Conservation (phyloP, 768 basidiomycete species). For the Naganishia vishniacii region DNA sequence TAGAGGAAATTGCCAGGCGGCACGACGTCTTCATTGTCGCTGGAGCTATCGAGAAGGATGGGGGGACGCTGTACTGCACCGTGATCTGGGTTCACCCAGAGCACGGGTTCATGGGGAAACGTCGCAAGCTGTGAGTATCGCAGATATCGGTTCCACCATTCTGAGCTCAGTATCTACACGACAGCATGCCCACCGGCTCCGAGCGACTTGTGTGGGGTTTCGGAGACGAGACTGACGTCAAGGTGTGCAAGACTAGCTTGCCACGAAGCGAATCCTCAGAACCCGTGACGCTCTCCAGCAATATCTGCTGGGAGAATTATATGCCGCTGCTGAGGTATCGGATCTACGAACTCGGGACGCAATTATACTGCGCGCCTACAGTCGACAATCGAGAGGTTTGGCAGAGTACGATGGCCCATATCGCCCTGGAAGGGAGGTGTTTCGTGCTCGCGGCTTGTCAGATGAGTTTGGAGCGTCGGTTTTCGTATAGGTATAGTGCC, state of each 20-base stretch:
- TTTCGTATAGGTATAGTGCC: neutral
- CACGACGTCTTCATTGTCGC: slow-evolving; percentile 58
- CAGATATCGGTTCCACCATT: neutral
- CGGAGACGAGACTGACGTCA: slow-evolving; percentile 52
- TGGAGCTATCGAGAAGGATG: slow-evolving; percentile 59
- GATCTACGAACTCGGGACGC: slow-evolving; percentile 59
- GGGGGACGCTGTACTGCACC: slow-evolving; percentile 62
- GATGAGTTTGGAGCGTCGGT: slow-evolving; percentile 7
- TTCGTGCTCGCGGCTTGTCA: slow-evolving; percentile 57
- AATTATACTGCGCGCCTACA: slow-evolving; percentile 64
- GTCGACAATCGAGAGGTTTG: slow-evolving; percentile 60
- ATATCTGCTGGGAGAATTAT: slow-evolving; percentile 63
- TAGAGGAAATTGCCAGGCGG: slow-evolving; percentile 55
- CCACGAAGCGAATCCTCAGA: slow-evolving; percentile 54
- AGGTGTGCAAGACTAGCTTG: slow-evolving; percentile 34
- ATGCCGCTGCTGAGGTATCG: slow-evolving; percentile 62
- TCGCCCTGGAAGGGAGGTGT: slow-evolving; percentile 65
- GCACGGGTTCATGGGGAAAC: slow-evolving; percentile 58
- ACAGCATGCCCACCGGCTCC: slow-evolving; percentile 56
- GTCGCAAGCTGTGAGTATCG: slow-evolving; percentile 53
- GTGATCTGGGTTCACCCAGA: slow-evolving; percentile 57
- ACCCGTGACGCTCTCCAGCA: slow-evolving; percentile 55
- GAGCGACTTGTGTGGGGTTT: slow-evolving; percentile 63
- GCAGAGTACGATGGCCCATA: slow-evolving; percentile 59
- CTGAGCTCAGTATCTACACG: neutral